Base-by-base conservation (phyloP, 2,329 filamentous ascomycete genomes). In the Nemania bipapillata region DNA sequence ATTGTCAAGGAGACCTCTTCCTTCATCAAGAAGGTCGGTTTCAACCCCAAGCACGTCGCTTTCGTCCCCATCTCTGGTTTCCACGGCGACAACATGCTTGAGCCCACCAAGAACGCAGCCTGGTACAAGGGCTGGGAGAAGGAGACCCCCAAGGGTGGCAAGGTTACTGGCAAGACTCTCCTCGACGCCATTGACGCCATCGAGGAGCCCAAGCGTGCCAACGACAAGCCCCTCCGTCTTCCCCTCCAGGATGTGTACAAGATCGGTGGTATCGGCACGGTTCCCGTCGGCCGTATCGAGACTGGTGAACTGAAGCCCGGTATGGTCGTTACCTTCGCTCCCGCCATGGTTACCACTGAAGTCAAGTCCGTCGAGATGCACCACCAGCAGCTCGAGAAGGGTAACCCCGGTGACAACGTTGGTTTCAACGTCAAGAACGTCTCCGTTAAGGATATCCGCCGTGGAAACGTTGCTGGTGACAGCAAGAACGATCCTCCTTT, bases 341-440 rank as follows among this genome's bases (percentile, higher is more conserved):
- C 96, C 78, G 88, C 94, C 89, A 93, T 93, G 91, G 94, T 99
- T 84, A 98, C 96, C 91, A 98, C 96, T 90, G 96, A 99, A 93
- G 96, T 98, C 91, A 99, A 99, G 94, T 98, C 95, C 86, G 96
- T 99, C 81, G 96, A 99, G 90, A 99, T 99, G 96, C 95, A 97
- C 91, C 95, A 98, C 94, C 93, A 97, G 90, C 94, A 97, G 92
- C 94, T 99, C 79, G 72, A 83, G 76, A 91, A 97, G 90, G 96
- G 96, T 92, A 82, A 92, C 77, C 96, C 96, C 82, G 96, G 96
- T 91, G 96, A 99, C 93, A 99, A 99, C 90, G 96, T 99, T 85
- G 96, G 96, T 81, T 99, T 99, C 94, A 99, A 99, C 93, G 95
- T 99, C 88, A 99, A 99, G 94, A 99, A 99, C 96, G 96, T 99